A percentile compares a stretch with the other conserved stretches of the same genome.
These are phyloP conservation scores for Russula griseocarnosa DNA, from an alignment of 768 basidiomycete genomes.

Conservation along the genomic window DNA sequence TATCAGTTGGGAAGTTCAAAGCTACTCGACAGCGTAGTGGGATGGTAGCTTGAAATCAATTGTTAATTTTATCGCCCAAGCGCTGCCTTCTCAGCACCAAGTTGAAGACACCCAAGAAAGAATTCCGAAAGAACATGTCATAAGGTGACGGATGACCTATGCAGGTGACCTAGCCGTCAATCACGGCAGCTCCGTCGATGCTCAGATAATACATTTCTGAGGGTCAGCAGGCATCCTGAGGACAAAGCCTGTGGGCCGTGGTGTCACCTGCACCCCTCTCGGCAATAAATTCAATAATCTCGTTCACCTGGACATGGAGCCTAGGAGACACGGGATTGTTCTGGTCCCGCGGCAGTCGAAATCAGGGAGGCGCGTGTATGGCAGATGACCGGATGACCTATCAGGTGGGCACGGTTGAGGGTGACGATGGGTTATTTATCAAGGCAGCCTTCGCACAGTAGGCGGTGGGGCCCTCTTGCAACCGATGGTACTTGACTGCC, in stretches of 20 bases:
- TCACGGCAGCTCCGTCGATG: neutral
- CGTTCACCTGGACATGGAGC: neutral
- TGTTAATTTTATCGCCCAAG: too few species aligned
- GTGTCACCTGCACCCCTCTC: neutral
- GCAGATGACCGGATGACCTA: constrained; percentile 25
- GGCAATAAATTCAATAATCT: neutral
- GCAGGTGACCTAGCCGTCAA: constrained; percentile 17
- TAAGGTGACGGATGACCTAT: constrained; percentile 5
- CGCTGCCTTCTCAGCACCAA: neutral
- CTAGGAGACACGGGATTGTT: neutral
- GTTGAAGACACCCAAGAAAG: neutral
- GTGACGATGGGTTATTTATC: constrained; percentile 13
- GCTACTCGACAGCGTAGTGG: neutral
- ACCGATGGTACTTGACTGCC: neutral
- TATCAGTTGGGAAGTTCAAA: neutral
- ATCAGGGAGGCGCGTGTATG: constrained; percentile 10
- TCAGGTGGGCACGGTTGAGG: constrained; percentile 13
- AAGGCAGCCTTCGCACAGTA: neutral
- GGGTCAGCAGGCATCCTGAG: neutral
- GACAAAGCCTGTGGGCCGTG: neutral
- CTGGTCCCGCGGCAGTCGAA: constrained; percentile 8
- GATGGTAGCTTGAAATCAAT: neutral
- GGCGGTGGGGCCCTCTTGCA: neutral
- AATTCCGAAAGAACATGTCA: neutral
- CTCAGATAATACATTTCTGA: constrained; percentile 4